Percentiles rank a stretch among this genome's conserved stretches.
Conservation (phyloP, 768 basidiomycete species). For the Hemileccinum impolitum region DNA sequence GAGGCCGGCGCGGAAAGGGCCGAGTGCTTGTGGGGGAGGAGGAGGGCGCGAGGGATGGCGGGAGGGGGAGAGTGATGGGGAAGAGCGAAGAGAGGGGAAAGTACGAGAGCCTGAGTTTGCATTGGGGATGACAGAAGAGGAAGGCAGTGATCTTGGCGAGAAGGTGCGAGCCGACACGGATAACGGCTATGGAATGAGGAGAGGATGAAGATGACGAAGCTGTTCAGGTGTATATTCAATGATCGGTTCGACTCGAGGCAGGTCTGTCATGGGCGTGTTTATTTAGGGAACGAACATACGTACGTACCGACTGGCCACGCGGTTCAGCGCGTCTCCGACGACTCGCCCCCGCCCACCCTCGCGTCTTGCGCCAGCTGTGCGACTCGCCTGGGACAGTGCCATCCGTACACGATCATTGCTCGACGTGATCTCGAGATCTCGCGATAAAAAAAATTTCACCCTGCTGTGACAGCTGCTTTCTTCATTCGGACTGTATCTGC, state of each 20-base stretch:
- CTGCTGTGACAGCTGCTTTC: constrained; percentile 10
- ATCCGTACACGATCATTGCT: no score
- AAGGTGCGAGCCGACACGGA: neutral
- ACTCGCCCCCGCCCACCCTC: no score
- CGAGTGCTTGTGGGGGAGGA: constrained; percentile 26
- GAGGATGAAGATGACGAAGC: constrained; percentile 15
- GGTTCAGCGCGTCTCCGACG: no score
- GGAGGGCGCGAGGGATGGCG: constrained; percentile 13
- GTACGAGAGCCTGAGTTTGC: constrained; percentile 28
- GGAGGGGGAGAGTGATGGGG: neutral
- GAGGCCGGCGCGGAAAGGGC: constrained; percentile 34
- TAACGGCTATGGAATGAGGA: constrained; percentile 14
- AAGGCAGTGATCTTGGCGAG: constrained; percentile 2
- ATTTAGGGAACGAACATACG: constrained; percentile 28
- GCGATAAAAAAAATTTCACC: neutral
- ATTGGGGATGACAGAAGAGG: constrained; percentile 15
- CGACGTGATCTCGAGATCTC: neutral
- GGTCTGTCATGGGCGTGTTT: constrained; percentile 25
- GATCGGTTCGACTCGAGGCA: constrained; percentile 25
- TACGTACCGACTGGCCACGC: no score
- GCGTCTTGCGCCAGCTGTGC: no score
- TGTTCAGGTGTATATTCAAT: constrained; percentile 22
- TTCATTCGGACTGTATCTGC: constrained; percentile 24
- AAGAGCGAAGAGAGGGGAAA: constrained; percentile 20
- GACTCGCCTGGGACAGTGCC: no score